Percentiles rank a stretch among this genome's conserved stretches.
Conservation (phyloP, 345 rosid genomes). For the Citrus unshiu region DNA sequence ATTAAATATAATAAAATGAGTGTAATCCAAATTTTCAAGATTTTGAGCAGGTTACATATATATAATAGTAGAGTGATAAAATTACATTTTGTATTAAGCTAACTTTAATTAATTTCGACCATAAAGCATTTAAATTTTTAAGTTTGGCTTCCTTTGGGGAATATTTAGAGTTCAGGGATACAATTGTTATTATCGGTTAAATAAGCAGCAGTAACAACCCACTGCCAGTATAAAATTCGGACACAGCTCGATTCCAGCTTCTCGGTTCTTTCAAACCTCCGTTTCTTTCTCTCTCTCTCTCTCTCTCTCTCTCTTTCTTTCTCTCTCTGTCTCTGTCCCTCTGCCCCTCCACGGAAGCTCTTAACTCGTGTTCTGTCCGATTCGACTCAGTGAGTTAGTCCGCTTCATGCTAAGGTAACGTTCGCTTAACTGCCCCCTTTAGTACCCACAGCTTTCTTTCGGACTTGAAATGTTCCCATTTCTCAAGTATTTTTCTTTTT, state of each 20-base stretch:
- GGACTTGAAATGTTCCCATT: background rate
- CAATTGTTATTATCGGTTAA: too few relatives aligned
- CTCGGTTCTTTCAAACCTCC: background rate
- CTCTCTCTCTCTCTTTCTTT: background rate
- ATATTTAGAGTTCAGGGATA: too few relatives aligned
- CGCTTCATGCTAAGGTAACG: conserved; percentile 1
- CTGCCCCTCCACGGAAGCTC: background rate
- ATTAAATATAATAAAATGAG: too few relatives aligned
- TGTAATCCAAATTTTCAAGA: too few relatives aligned
- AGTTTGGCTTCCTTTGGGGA: too few relatives aligned
- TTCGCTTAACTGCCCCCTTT: background rate
- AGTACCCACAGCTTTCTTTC: background rate
- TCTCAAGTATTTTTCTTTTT: background rate
- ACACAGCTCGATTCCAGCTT: background rate
- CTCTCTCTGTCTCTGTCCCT: background rate
- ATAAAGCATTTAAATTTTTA: too few relatives aligned
- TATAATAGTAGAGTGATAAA: too few relatives aligned
- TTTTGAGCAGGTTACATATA: too few relatives aligned
- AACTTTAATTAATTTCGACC: too few relatives aligned
- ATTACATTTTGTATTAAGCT: too few relatives aligned
- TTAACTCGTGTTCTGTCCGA: background rate
- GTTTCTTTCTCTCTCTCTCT: background rate
- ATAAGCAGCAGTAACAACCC: background rate
- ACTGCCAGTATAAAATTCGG: background rate
- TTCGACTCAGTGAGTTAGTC: conserved; percentile 6